These are phyloP conservation scores for Rubia yunnanensis DNA, from an alignment of 257 asterid species.

Conservation along the genomic window DNA sequence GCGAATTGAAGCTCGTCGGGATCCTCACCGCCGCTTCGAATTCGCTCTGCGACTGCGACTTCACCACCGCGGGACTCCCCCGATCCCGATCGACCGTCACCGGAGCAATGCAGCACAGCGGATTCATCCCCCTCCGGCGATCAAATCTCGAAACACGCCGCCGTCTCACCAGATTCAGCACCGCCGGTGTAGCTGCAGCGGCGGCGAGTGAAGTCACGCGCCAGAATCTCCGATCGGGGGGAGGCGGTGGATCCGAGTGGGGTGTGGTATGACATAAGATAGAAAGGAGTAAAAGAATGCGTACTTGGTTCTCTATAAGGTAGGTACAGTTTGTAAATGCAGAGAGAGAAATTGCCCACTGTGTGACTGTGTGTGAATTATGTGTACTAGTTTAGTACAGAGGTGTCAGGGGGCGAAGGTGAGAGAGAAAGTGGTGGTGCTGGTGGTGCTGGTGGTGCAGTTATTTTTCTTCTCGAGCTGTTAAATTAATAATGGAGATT, in stretches of 20 bases:
- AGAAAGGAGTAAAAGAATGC: background rate
- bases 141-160: constrained; percentile 13
- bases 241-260: constrained; percentile 18
- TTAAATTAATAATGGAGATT: constrained; percentile 11
- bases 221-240: constrained; percentile 50
- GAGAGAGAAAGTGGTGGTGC: background rate
- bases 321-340: constrained; percentile 20
- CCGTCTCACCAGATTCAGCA: background rate
- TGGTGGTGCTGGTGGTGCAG: background rate
- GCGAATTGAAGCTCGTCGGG: constrained; percentile 38
- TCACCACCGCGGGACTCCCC: constrained; percentile 44
- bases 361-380: background rate
- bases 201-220: constrained; percentile 15
- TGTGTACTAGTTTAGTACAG: background rate
- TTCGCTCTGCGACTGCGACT: constrained; percentile 26
- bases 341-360: constrained; percentile 18
- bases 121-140: constrained; percentile 49
- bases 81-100: constrained; percentile 86
- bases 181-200: background rate
- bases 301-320: background rate
- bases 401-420: background rate
- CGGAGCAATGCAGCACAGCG: constrained; percentile 99
- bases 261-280: constrained; percentile 40
- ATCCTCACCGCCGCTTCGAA: constrained; percentile 19
- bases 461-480: background rate